These are phyloP conservation scores for Kwoniella sp. DNA, from an alignment of 768 basidiomycete species.

Conservation along the genomic window DNA sequence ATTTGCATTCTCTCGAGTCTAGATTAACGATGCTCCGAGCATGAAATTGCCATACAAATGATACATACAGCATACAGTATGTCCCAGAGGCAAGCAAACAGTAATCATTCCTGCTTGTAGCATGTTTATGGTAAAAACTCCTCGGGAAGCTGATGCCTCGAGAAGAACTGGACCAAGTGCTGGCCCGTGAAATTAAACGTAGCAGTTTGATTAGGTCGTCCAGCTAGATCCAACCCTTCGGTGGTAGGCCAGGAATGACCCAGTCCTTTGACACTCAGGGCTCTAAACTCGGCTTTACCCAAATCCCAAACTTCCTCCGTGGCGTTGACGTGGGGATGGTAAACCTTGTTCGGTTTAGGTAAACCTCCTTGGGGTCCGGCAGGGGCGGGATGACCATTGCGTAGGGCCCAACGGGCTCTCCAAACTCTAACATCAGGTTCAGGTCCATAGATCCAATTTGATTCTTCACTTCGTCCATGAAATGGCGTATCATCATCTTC, in stretches of 20 bases:
- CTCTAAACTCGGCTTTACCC: slow-evolving; percentile 28
- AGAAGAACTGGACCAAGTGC: slow-evolving; percentile 29
- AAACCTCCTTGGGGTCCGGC: not conserved
- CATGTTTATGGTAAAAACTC: not conserved
- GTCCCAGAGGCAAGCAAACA: too few relatives aligned
- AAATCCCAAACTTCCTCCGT: slow-evolving; percentile 26
- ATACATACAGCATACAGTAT: too few relatives aligned
- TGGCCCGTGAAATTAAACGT: slow-evolving; percentile 30
- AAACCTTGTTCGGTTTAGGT: slow-evolving; percentile 13
- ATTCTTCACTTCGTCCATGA: slow-evolving; percentile 23
- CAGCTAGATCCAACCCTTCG: slow-evolving; percentile 34
- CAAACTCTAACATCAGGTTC: slow-evolving; percentile 34
- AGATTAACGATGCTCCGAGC: too few relatives aligned
- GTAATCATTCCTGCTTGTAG: too few relatives aligned
- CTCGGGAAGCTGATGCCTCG: slow-evolving; percentile 20
- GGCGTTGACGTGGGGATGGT: slow-evolving; percentile 25
- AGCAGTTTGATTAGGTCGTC: slow-evolving; percentile 30
- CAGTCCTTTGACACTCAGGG: slow-evolving; percentile 30
- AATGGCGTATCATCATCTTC: slow-evolving; percentile 38
- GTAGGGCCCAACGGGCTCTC: slow-evolving; percentile 35
- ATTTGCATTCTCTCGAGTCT: too few relatives aligned
- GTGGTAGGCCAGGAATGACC: slow-evolving; percentile 48
- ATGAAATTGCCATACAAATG: too few relatives aligned
- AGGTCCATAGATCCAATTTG: slow-evolving; percentile 20
- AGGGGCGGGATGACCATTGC: slow-evolving; percentile 32